A percentile compares a stretch with the other conserved stretches of the same genome.
Evolutionary conservation across 2,329 filamentous ascomycete species (phyloP).

Genomic region (Ascochyta fabae): DNA sequence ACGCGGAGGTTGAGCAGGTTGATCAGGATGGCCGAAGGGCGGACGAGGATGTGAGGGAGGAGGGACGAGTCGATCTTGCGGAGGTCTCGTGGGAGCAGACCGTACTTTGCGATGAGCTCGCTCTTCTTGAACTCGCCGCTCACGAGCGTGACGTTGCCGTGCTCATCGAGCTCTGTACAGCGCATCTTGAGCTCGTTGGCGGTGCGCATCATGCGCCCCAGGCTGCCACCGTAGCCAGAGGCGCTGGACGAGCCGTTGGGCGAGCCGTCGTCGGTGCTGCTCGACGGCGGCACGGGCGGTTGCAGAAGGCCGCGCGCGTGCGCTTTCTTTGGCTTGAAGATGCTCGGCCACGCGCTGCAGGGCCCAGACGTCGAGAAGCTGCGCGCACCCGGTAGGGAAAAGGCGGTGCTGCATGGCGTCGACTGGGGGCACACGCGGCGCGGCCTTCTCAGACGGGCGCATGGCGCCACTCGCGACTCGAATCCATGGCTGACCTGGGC

Average conservation of each 20-base stretch:
- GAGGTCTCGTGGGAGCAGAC: conserved; percentile 88
- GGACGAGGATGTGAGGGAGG: conserved; percentile 91
- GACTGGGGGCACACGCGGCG: conserved; percentile 19
- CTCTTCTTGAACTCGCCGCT: conserved; percentile 98
- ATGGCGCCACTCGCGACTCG: conserved; percentile 32
- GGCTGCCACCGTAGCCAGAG: conserved; percentile 49
- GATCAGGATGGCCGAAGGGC: conserved; percentile 89
- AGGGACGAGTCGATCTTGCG: conserved; percentile 98
- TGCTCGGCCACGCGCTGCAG: conserved; percentile 30
- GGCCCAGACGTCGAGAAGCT: conserved; percentile 27
- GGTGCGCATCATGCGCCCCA: conserved; percentile 77
- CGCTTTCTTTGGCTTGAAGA: conserved; percentile 39
- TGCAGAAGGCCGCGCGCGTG: conserved; percentile 56
- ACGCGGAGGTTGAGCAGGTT: conserved; percentile 97
- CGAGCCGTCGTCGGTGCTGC: conserved; percentile 63
- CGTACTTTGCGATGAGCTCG: conserved; percentile 93
- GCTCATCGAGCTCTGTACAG: conserved; percentile 93
- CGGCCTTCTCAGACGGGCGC: conserved; percentile 29
- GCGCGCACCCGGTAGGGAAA: conserved; percentile 6
- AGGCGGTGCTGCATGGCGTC: not conserved
- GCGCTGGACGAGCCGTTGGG: conserved; percentile 53
- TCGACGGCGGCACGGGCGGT: conserved; percentile 62
- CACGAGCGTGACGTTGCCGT: conserved; percentile 88
- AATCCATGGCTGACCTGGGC: conserved; percentile 42
- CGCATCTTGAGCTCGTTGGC: conserved; percentile 84